Evolutionary conservation across 495 filamentous ascomycete species (phyloP), one percentile per base, ranked within the genome.

Genomic region (Lepidopterella palustris): DNA sequence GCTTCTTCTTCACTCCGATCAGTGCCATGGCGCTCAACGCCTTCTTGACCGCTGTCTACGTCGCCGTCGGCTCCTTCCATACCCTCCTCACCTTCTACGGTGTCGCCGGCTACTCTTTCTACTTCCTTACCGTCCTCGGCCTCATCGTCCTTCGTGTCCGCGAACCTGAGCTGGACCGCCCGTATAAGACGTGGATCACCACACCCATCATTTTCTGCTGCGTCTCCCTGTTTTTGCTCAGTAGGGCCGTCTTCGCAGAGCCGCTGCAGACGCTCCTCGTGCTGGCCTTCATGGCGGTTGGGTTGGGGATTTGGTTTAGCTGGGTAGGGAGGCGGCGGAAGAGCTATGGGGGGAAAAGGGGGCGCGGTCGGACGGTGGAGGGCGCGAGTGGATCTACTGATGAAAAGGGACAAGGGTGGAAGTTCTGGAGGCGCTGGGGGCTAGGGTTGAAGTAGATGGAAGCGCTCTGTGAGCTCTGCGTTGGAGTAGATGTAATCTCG

Each of bases 171-270:
- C 78, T 97, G 23, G 90, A 97, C 71, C 74, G 93, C 23, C 90
- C 93, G 1, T 98, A 97, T 73, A 83, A 81, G 70, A 93, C 90
- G 15, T 98, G 95, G 95, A 95, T 98, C 59, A 87, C 86, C 1
- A 97, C 92, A 32, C 93, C 93, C 2, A 93, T 98, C 47, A 89
- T 96, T 51, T 98, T 98, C 71, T 98, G 93, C 80, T 98, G 93
- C 66, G 93, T 98, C 13, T 95, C 89, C 69, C 70, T 98, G 61
- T 98, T 98, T 70, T 72, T 98, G 63, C 78, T 98, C 25, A 90
- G 84, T 62, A 80, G 93, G 52, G 90, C 90, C 0, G 80, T 97
- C 21, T 92, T 97, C 68, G 83, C 90, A 8, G 84, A 92, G 69
- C 93, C 93, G n/a, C 57, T 91, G 57, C 90, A 97, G 79, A 92